Evolutionary conservation across 108 stramenopile species (phyloP), one percentile per base, ranked within the genome.

Genomic region (Hondaea fermentalgiana): DNA sequence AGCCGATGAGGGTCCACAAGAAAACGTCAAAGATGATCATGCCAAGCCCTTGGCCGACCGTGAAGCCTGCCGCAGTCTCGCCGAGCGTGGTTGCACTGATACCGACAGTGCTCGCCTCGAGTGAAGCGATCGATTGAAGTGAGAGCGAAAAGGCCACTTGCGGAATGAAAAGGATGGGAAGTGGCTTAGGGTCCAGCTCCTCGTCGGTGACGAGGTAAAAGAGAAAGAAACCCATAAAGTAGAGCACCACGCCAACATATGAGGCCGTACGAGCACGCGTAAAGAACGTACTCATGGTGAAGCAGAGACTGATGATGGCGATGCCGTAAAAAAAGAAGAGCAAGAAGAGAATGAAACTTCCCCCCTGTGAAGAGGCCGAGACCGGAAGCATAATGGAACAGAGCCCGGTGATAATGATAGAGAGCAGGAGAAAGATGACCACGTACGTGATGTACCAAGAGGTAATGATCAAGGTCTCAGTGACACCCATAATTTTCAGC

Each of bases 151-250:
- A 87, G 72, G 43, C 5, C 19, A 57, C 76, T 14, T 89, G 57
- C 44, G 53, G 88, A 16, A 49, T 25, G 8, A 76, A 5, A n/a
- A 87, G 25, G 5, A 28, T 10, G 17, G 19, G 47, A 43, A 76
- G 88, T 53, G 72, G 88, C 76, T 87, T 89, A 4, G 49, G 51
- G n/a, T 53, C 49, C 19, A 53, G 0, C 49, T 83, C 76, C 51
- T 21, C 51, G 28, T 25, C 49, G 28, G 88, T 91, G 49, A 92
- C 87, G 25, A 92, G 90, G 89, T 92, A 93, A 57, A 90, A 93
- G 29, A 93, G 92, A 87, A 94, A 94, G 58, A 93, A 94, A 1
- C 93, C 59, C 8, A 90, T 93, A 55, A 94, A 93, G 89, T 93
- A 94, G n/a, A 94, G 42, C 45, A 94, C 49, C 29, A 91, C 91